Evolutionary conservation across 257 asterid genomes (phyloP), one percentile per base, ranked within the genome.

Genomic region (Orobanche coerulescens): DNA sequence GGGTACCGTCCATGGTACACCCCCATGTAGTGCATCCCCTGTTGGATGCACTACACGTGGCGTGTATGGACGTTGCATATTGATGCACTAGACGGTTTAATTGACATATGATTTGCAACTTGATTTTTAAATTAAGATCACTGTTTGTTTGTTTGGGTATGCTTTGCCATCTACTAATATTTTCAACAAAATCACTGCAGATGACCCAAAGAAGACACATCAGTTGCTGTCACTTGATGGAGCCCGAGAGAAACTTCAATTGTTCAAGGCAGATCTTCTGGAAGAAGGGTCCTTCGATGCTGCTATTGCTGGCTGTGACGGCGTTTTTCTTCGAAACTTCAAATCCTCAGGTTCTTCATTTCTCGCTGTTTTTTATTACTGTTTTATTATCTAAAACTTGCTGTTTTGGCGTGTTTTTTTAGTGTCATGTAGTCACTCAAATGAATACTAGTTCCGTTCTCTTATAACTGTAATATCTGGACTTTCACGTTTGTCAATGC

Each of bases 281-380:
- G 78, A 76, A 66, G 76, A 76, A 33, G 78, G 79, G 28, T 68
- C 81, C 2, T 80, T 75, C 31, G 83, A 82, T 36, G 62, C 80
- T 23, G 71, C 50, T 0, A 71, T 82, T 62, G 81, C 79, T 33
- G 85, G 83, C 19, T 79, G 83, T 72, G 78, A 72, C 16, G 78
- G 73, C 13, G 88, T 79, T 64, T 82, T 48, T 42, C 59, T 4
- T 53, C 11, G 24, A 66, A 5, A 26, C 62, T 53, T 24, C 75
- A 0, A 68, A 78, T 58, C 78, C 83, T 15, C 83, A 78, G 80
- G 83, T 77, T 50, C 33, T 6, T 18, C 15, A 13, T 33, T 33
- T n/a, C 8, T n/a, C 1, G 1, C 40, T 18, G n/a, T 6, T 10
- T 54, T 15, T 6, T n/a, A n/a, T n/a, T n/a, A n/a, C n/a, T n/a